Conservation (phyloP, 768 basidiomycete species). For the Gloeopeniophorella convolvens region DNA sequence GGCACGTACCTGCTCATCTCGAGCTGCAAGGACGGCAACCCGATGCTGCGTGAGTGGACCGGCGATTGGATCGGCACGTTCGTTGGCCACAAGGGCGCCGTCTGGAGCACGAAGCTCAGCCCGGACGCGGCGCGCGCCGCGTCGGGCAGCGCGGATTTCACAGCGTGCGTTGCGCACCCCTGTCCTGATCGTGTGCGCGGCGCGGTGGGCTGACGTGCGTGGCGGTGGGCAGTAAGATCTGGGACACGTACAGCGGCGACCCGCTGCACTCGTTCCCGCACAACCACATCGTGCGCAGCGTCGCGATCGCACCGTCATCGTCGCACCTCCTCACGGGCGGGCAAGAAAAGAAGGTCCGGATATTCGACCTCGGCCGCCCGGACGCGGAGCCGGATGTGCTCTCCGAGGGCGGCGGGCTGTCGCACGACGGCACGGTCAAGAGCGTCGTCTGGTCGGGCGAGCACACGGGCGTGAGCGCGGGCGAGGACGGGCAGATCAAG, state of each 20-base stretch:
- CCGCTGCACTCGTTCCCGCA: conserved; percentile 93
- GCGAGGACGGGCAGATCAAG: conserved; percentile 91
- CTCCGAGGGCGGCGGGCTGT: conserved; percentile 46
- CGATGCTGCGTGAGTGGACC: conserved; percentile 94
- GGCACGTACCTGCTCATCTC: conserved; percentile 86
- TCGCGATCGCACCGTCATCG: conserved; percentile 71
- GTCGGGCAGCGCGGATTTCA: conserved; percentile 94
- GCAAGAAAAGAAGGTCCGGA: conserved; percentile 94
- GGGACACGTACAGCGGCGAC: conserved; percentile 91
- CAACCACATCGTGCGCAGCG: conserved; percentile 95
- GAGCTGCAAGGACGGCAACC: conserved; percentile 98
- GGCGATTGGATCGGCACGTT: conserved; percentile 98
- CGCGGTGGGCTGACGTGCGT: conserved; percentile 9
- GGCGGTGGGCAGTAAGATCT: conserved; percentile 66
- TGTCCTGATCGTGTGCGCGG: conserved; percentile 8
- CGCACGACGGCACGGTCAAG: conserved; percentile 87
- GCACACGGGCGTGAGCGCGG: conserved; percentile 80
- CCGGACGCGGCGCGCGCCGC: conserved; percentile 80
- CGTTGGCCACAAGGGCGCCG: conserved; percentile 88
- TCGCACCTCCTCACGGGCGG: conserved; percentile 82
- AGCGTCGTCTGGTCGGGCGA: conserved; percentile 93
- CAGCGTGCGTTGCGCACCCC: conserved; percentile 61
- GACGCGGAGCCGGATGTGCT: conserved; percentile 86
- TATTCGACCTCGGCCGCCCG: conserved; percentile 84
- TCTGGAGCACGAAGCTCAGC: conserved; percentile 94